Conservation (phyloP, 1,139 yeast genomes). For the Yamadazyma trypodendri region DNA sequence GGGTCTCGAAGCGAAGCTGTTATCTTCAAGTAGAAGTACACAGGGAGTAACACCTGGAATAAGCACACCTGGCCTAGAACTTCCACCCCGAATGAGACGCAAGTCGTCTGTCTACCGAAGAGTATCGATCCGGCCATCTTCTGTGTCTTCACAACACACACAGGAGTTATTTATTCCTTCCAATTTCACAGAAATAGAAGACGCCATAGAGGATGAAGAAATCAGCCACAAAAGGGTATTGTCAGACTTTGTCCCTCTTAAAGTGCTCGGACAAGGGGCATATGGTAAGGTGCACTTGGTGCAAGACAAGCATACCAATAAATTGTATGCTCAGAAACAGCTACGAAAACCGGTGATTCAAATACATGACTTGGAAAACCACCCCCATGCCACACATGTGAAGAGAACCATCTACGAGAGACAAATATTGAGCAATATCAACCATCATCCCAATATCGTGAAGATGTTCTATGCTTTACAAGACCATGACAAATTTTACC, state of each 20-base stretch:
- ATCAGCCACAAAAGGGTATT: slow-evolving; percentile 11
- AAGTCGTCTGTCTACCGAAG: slow-evolving; percentile 25
- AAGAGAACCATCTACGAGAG: slow-evolving; percentile 71
- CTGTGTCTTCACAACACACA: slow-evolving; percentile 16
- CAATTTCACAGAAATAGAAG: slow-evolving; percentile 16
- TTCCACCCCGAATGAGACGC: slow-evolving; percentile 13
- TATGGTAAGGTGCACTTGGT: slow-evolving; percentile 44
- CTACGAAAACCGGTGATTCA: slow-evolving; percentile 36
- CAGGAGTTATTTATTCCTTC: slow-evolving; percentile 22
- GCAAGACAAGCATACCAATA: slow-evolving; percentile 31
- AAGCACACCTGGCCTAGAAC: no score
- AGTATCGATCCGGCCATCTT: slow-evolving; percentile 21
- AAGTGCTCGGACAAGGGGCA: slow-evolving; percentile 44
- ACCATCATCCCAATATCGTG: slow-evolving; percentile 40
- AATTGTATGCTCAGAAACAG: slow-evolving; percentile 42
- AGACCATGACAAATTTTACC: slow-evolving; percentile 31
- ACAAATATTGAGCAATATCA: slow-evolving; percentile 59
- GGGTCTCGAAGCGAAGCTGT: slow-evolving; percentile 6
- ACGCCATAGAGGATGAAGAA: slow-evolving; percentile 10
- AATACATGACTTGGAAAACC: slow-evolving; percentile 11
- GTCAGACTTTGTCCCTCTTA: slow-evolving; percentile 35
- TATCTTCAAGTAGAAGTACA: no score
- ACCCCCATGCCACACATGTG: slow-evolving; percentile 15
- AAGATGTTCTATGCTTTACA: slow-evolving; percentile 35
- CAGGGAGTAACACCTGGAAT: no score